Conservation (phyloP, 2,329 filamentous ascomycete genomes). For the Tolypocladium cylindrosporum region DNA sequence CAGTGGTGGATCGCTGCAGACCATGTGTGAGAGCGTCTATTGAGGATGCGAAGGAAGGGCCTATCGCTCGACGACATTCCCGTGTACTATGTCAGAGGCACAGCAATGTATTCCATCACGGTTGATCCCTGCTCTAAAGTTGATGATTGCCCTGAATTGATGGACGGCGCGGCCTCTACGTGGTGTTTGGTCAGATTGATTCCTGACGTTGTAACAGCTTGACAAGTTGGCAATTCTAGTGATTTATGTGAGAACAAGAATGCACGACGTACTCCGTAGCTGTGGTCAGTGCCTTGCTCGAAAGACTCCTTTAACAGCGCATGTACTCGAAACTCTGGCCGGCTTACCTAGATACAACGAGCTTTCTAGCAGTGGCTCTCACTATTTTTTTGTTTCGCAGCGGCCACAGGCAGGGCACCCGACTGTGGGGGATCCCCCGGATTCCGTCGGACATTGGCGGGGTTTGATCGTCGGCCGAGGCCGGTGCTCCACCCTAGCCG, state of each 20-base stretch:
- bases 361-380: not conserved
- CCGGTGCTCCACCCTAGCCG: not conserved
- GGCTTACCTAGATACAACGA: too few species aligned
- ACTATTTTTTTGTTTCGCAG: not conserved
- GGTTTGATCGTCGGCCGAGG: not conserved
- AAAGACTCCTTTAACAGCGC: not conserved
- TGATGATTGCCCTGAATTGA: not conserved
- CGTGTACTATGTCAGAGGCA: too few species aligned
- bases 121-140: not conserved
- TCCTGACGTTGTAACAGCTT: not conserved
- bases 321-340: too few species aligned
- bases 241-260: too few species aligned
- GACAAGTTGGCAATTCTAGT: not conserved
- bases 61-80: too few species aligned
- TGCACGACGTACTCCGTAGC: not conserved
- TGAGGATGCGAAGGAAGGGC: not conserved
- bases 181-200: too few species aligned
- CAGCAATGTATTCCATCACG: not conserved
- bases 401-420: too few species aligned
- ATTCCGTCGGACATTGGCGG: not conserved
- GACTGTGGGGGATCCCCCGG: not conserved
- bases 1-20: not conserved
- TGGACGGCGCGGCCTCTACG: too few species aligned
- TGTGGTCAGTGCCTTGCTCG: not conserved
- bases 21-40: not conserved